Evolutionary conservation across 1,139 yeast species (phyloP), one percentile per base, ranked within the genome.

Genomic region (Lodderomyces orthopsilosis): DNA sequence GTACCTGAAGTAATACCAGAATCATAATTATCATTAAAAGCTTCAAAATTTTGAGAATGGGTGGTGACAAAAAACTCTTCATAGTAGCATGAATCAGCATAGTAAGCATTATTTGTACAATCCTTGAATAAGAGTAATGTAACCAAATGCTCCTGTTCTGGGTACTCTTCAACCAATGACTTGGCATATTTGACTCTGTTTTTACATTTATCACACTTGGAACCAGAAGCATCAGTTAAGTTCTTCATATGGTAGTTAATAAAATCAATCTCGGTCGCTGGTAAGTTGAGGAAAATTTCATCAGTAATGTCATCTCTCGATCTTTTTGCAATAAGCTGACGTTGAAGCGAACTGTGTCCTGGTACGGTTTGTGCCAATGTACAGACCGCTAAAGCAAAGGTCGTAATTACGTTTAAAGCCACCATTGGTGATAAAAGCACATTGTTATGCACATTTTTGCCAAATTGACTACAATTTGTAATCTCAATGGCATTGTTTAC

Each of bases 51-150:
- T 35, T 57, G 44, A 30, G 62, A 50, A 30, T 64, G 60, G 34
- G 75, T 70, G 36, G 71, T 63, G 46, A 70, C 55, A 47, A 70
- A 70, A 48, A 70, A 70, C 46, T 70, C 74, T 22, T 51, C 49
- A 34, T 62, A 56, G 41, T 62, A 60, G 55, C 75, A 70, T 24
- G 56, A 38, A 13, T 13, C 17, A n/a, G 15, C 17, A 13, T n/a
- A n/a, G 38, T 65, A 68, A 15, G 56, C 50, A 14, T 57, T 56
- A 37, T 24, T 15, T 3, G 68, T 47, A 53, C 75, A 70, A 46
- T 66, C 57, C 48, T 68, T 60, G 57, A 62, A 69, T 38, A 70
- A 55, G 30, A 68, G 52, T 42, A 70, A 59, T 34, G 66, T 57
- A 35, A 68, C 55, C 51, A 70, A 61, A 49, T 69, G 73, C 41